A percentile compares a stretch with the other conserved stretches of the same genome.
Evolutionary conservation across 495 filamentous ascomycete species (phyloP).

Genomic region (Penicillium waksmanii): DNA sequence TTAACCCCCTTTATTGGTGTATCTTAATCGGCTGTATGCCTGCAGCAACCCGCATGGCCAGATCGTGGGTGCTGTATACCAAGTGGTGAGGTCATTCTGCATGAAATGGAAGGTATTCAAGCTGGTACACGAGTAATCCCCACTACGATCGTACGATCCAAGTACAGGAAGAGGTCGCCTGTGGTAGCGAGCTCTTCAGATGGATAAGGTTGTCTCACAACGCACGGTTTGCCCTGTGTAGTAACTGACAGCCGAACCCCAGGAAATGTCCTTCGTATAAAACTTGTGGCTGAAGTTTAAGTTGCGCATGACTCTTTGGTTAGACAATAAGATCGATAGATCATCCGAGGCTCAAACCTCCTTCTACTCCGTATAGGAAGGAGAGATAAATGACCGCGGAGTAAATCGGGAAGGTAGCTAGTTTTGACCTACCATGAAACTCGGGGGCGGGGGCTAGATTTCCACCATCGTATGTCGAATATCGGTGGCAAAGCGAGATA

Average conservation of each 20-base stretch:
- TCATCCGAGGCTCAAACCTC: background rate
- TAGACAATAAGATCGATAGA: background rate
- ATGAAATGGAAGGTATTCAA: background rate
- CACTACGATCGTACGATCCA: background rate
- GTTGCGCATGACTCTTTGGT: background rate
- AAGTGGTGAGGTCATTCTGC: conserved; percentile 5
- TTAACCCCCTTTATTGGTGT: background rate
- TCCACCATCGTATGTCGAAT: background rate
- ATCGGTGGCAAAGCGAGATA: background rate
- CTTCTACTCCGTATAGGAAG: background rate
- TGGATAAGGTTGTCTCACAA: too few relatives aligned
- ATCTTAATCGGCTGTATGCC: conserved; percentile 3
- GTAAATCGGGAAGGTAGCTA: background rate
- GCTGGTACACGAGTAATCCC: background rate
- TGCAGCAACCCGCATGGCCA: background rate
- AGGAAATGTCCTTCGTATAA: conserved; percentile 2
- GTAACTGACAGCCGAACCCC: background rate
- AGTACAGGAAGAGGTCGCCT: background rate
- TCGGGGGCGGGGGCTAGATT: background rate
- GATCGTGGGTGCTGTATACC: background rate
- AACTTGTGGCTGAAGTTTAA: conserved; percentile 2
- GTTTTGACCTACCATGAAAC: background rate
- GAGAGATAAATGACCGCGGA: background rate
- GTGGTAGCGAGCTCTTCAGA: background rate
- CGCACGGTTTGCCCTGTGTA: background rate